A percentile compares a stretch with the other conserved stretches of the same genome.
Evolutionary conservation across 495 filamentous ascomycete genomes (phyloP).

Genomic region (Penicillium diatomitis): DNA sequence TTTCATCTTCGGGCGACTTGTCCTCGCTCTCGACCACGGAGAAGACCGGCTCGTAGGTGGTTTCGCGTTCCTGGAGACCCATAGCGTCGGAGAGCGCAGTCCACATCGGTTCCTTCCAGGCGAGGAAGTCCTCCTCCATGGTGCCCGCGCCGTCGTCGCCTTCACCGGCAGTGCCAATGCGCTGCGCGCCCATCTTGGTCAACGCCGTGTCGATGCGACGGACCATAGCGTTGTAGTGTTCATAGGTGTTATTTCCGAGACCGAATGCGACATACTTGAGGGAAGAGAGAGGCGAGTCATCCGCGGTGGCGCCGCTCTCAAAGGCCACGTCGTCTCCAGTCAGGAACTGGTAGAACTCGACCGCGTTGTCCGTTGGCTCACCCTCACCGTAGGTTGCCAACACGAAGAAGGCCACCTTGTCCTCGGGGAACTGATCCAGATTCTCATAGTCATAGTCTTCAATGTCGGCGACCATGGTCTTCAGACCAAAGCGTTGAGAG

Average conservation of each 20-base stretch:
- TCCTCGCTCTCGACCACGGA: slow-evolving; percentile 68
- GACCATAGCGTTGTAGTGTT: slow-evolving; percentile 99
- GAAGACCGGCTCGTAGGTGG: slow-evolving; percentile 92
- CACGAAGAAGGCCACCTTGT: slow-evolving; percentile 92
- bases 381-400: slow-evolving; percentile 97
- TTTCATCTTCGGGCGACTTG: slow-evolving; percentile 64
- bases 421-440: slow-evolving; percentile 76
- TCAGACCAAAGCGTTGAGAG: slow-evolving; percentile 88
- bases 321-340: slow-evolving; percentile 72
- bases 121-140: slow-evolving; percentile 99
- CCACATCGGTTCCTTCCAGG: slow-evolving; percentile 99
- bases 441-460: slow-evolving; percentile 98
- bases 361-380: slow-evolving; percentile 96
- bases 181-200: slow-evolving; percentile 66
- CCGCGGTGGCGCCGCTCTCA: slow-evolving; percentile 52
- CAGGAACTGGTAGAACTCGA: slow-evolving; percentile 98
- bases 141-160: slow-evolving; percentile 97
- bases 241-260: slow-evolving; percentile 96
- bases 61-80: slow-evolving; percentile 88
- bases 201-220: slow-evolving; percentile 77
- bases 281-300: slow-evolving; percentile 68
- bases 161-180: slow-evolving; percentile 84
- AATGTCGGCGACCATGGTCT: slow-evolving; percentile 96
- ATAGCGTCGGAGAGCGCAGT: slow-evolving; percentile 67
- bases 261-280: slow-evolving; percentile 94